Conservation (phyloP, 2,329 filamentous ascomycete species). For the Pseudocercospora eumusae region DNA sequence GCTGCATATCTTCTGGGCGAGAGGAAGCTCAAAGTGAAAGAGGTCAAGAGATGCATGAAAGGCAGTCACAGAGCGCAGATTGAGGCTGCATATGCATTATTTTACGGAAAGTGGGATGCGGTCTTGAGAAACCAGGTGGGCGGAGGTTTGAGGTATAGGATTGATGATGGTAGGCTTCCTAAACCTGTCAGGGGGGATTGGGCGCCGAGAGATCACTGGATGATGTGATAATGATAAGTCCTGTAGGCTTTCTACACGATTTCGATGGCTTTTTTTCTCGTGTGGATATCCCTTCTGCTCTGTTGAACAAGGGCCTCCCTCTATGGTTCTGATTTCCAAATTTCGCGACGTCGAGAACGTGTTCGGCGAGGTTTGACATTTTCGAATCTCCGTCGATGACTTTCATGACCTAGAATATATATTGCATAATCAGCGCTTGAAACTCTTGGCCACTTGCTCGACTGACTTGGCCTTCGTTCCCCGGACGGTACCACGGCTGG, state of each 20-base stretch:
- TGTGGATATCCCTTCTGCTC: too few species aligned
- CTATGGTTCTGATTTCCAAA: too few species aligned
- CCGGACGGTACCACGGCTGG: not conserved
- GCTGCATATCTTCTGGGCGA: constrained; percentile 2
- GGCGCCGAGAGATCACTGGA: constrained; percentile 3
- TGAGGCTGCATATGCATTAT: not conserved
- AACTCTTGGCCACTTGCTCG: not conserved
- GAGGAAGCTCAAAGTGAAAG: not conserved
- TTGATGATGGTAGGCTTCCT: not conserved
- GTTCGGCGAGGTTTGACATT: not conserved
- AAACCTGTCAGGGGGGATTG: not conserved
- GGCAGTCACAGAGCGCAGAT: not conserved
- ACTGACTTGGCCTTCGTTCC: not conserved
- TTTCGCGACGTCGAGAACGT: not conserved
- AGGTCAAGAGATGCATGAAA: constrained; percentile 1
- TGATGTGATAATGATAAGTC: not conserved
- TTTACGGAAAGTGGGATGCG: not conserved
- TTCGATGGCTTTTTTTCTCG: too few species aligned
- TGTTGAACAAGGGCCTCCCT: too few species aligned
- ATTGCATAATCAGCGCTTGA: not conserved
- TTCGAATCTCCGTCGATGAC: not conserved
- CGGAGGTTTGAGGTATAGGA: not conserved
- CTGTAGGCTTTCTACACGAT: too few species aligned
- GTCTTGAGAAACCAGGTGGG: not conserved
- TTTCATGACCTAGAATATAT: not conserved